phyloP scores from a whole-genome alignment of 1,139 yeast genomes.

The Candida pseudoviswanathii region DNA sequence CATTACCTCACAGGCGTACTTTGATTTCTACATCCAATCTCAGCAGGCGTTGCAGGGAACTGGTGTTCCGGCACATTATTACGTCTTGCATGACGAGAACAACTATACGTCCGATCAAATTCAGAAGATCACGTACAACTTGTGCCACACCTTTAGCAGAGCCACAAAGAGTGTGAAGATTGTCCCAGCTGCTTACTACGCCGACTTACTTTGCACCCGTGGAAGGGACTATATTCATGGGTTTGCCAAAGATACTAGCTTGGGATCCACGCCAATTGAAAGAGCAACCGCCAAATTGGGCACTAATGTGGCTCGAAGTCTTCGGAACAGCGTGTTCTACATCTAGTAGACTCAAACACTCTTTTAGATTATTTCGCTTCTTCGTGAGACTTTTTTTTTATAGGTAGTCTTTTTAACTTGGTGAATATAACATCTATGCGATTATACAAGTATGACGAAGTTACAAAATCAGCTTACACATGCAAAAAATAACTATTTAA shows the following conservation, averaged over 20 bases:
- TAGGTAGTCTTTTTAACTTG: neutral
- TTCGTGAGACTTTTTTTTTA: neutral
- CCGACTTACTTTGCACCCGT: constrained; percentile 17
- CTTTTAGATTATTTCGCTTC: neutral
- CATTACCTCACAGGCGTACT: constrained; percentile 15
- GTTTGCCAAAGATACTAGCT: constrained; percentile 5
- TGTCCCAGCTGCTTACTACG: constrained; percentile 18
- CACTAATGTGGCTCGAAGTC: constrained; percentile 10
- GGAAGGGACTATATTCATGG: constrained; percentile 16
- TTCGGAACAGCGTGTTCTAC: constrained; percentile 16
- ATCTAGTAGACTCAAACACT: constrained; percentile 7
- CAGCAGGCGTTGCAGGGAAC: constrained; percentile 18
- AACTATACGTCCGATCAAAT: constrained; percentile 14
- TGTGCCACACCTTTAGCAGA: constrained; percentile 18
- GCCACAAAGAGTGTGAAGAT: constrained; percentile 17
- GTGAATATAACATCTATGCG: neutral
- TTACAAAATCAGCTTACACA: neutral
- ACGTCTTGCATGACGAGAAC: constrained; percentile 18
- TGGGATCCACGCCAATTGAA: constrained; percentile 9
- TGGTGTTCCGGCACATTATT: constrained; percentile 19
- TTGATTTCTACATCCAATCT: constrained; percentile 18
- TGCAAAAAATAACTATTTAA: neutral
- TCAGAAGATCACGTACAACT: constrained; percentile 16
- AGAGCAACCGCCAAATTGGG: constrained; percentile 12
- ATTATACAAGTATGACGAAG: neutral